These are phyloP conservation scores for Penicillium expansum DNA, from an alignment of 2,329 filamentous ascomycete species.

Conservation along the genomic window DNA sequence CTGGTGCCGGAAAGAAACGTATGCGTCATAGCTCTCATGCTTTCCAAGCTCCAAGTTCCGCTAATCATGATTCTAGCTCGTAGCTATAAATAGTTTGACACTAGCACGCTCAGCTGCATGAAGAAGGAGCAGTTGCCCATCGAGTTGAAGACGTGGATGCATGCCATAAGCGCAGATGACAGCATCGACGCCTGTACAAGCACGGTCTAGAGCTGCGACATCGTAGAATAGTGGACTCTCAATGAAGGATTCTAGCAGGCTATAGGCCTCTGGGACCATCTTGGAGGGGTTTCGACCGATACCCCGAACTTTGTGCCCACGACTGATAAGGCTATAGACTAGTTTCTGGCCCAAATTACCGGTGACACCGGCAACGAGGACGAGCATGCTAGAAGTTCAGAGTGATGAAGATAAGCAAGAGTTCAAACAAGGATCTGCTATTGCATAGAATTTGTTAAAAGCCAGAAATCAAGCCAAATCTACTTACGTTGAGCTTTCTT, in stretches of 20 bases:
- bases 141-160: neutral
- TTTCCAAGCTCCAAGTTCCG: neutral
- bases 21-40: neutral
- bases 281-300: neutral
- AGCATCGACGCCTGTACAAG: neutral
- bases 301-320: constrained; percentile 1
- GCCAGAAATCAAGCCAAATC: no score
- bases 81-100: neutral
- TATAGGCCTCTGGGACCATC: neutral
- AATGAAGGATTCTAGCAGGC: neutral
- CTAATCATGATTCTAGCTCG: constrained; percentile 8
- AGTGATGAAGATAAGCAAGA: no score
- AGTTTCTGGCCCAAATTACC: no score
- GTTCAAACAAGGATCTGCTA: no score
- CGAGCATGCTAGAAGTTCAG: no score
- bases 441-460: no score
- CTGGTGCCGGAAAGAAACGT: neutral
- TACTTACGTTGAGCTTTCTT: no score
- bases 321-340: no score
- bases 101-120: constrained; percentile 2
- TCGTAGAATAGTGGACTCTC: neutral
- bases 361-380: no score
- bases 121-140: constrained; percentile 1
- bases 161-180: neutral
- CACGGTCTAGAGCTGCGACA: constrained; percentile 1